phyloP scores from a whole-genome alignment of 2,329 filamentous ascomycete genomes.

The Stylonectria norvegica region DNA sequence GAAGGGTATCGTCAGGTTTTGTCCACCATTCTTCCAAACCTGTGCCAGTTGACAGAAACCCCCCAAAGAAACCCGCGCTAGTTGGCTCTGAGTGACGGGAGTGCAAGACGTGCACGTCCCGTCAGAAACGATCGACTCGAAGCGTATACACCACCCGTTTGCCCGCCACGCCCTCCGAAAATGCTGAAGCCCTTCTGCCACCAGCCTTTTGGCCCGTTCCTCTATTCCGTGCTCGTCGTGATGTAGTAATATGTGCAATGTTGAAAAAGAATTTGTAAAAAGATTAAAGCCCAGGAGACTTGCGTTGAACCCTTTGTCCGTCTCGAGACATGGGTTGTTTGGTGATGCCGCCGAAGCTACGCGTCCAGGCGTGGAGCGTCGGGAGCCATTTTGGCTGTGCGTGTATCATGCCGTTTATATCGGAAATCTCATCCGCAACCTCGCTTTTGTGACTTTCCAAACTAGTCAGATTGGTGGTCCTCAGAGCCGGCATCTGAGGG shows the following conservation, averaged over 20 bases:
- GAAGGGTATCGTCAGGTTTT: constrained; percentile 30
- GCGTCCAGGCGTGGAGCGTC: too few species aligned
- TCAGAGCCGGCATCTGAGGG: constrained; percentile 62
- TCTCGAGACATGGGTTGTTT: too few species aligned
- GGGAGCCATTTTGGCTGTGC: too few species aligned
- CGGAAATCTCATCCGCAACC: too few species aligned
- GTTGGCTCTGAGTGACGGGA: constrained; percentile 10
- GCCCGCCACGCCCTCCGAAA: constrained; percentile 11
- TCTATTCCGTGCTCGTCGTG: constrained; percentile 28
- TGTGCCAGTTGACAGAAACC: constrained; percentile 9
- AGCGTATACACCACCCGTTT: constrained; percentile 28
- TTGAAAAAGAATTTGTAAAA: constrained; percentile 20
- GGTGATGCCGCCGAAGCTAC: too few species aligned
- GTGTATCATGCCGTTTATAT: too few species aligned
- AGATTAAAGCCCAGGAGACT: too few species aligned
- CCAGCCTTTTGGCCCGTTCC: constrained; percentile 26
- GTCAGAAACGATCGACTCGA: constrained; percentile 28
- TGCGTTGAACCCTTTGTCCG: too few species aligned
- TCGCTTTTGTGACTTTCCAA: background rate
- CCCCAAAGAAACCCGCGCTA: constrained; percentile 20
- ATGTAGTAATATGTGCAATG: constrained; percentile 23
- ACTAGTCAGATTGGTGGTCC: constrained; percentile 58
- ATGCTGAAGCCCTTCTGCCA: constrained; percentile 18
- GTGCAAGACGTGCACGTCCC: constrained; percentile 17
- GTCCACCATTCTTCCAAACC: constrained; percentile 19